A percentile compares a stretch with the other conserved stretches of the same genome.
Evolutionary conservation across 129 eudicot species (phyloP).

Genomic region (Centaurea solstitialis): DNA sequence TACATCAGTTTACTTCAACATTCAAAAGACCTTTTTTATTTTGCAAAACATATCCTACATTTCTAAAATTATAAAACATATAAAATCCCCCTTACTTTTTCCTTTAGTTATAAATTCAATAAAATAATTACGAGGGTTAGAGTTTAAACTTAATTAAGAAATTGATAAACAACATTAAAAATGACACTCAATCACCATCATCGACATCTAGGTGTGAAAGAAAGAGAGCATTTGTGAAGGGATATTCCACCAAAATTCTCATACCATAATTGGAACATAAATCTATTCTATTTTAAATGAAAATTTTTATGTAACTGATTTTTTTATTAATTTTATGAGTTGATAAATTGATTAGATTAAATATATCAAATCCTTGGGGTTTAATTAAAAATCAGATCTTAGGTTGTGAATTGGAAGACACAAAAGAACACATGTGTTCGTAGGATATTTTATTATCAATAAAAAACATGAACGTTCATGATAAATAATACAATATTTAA

Average conservation of each 20-base stretch:
- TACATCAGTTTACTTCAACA: not conserved
- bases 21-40: not conserved
- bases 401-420: too few species aligned
- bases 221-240: not conserved
- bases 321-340: not conserved
- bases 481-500: too few species aligned
- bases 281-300: not conserved
- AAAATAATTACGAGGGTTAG: not conserved
- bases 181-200: not conserved
- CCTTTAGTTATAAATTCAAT: not conserved
- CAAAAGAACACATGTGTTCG: too few species aligned
- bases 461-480: too few species aligned
- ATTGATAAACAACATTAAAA: not conserved
- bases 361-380: too few species aligned
- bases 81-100: not conserved
- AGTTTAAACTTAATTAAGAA: not conserved
- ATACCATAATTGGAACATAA: not conserved
- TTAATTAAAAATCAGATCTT: too few species aligned
- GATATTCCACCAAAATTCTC: conserved; percentile 6
- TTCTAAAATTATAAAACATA: too few species aligned
- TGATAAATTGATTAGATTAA: too few species aligned
- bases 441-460: too few species aligned
- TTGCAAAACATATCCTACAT: not conserved
- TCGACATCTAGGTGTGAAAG: not conserved
- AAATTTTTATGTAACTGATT: not conserved